These are phyloP conservation scores for Solanum commersonii DNA, from an alignment of 257 asterid genomes.

Conservation along the genomic window DNA sequence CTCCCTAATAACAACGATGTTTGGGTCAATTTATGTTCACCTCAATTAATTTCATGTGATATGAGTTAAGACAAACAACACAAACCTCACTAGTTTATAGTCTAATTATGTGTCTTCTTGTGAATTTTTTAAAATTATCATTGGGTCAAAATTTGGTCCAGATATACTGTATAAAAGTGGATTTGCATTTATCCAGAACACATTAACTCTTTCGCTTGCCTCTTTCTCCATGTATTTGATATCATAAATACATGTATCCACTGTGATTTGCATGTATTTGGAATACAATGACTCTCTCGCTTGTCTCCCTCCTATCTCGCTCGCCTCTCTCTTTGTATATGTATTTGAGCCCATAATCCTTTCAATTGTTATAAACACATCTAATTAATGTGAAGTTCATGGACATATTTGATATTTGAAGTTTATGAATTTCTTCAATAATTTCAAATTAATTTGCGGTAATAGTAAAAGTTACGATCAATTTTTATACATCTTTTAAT, in stretches of 20 bases:
- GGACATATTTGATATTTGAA: background rate
- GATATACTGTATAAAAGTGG: accelerated
- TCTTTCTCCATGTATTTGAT: background rate
- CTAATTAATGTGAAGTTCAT: background rate
- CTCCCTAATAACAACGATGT: background rate
- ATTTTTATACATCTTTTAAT: background rate
- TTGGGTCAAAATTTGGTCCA: background rate
- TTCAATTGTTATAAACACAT: background rate
- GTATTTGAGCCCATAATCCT: background rate
- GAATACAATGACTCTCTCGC: background rate
- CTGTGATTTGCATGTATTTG: background rate
- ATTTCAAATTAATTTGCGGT: background rate
- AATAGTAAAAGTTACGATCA: background rate
- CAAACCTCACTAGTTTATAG: background rate
- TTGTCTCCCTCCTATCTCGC: too few species aligned
- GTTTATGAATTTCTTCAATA: background rate
- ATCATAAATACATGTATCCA: background rate
- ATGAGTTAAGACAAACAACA: background rate
- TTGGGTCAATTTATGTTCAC: background rate
- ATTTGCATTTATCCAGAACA: background rate
- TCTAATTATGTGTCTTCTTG: background rate
- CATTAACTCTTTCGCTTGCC: background rate
- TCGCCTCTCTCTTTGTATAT: background rate
- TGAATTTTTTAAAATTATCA: background rate
- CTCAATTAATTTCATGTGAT: background rate